Percentiles rank a stretch among this genome's conserved stretches.
These are phyloP conservation scores for Phytophthora idaei DNA, from an alignment of 352 stramenopile genomes.

Conservation along the genomic window DNA sequence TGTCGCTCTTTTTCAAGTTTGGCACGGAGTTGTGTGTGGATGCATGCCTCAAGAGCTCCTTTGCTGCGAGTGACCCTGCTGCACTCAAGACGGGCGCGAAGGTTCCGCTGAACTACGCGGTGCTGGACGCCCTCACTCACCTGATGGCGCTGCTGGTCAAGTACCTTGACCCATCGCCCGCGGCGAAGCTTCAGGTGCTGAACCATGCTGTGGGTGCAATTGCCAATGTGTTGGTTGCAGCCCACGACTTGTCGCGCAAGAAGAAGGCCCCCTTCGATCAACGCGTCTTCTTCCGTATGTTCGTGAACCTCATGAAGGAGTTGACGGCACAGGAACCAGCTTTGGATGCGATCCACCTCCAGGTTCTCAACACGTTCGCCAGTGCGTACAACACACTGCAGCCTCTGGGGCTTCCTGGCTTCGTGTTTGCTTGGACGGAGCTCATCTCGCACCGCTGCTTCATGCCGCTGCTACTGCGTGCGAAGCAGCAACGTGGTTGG, in stretches of 20 bases:
- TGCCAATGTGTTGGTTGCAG: conserved; percentile 93
- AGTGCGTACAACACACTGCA: conserved; percentile 97
- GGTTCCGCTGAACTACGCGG: conserved; percentile 88
- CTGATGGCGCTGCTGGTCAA: conserved; percentile 97
- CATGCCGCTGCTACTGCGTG: conserved; percentile 96
- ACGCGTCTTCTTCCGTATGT: conserved; percentile 98
- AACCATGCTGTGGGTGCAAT: conserved; percentile 96
- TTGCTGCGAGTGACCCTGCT: conserved; percentile 44
- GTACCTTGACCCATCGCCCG: conserved; percentile 89
- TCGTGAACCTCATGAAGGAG: conserved; percentile 98
- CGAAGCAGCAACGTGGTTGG: conserved; percentile 96
- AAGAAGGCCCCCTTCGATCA: conserved; percentile 95
- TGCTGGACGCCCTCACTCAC: conserved; percentile 97
- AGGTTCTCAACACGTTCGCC: conserved; percentile 97
- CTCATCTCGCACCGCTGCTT: conserved; percentile 98
- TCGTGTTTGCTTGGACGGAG: conserved; percentile 99
- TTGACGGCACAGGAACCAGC: conserved; percentile 94
- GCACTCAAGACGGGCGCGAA: conserved; percentile 52
- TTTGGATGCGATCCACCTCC: conserved; percentile 94
- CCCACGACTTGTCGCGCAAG: conserved; percentile 82
- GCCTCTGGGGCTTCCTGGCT: conserved; percentile 94
- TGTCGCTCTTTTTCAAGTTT: conserved; percentile 97
- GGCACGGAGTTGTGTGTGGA: conserved; percentile 97
- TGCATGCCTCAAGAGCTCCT: conserved; percentile 92
- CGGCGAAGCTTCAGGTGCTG: conserved; percentile 87